Conservation (phyloP, 2,329 filamentous ascomycete genomes). For the Cercospora sp. region DNA sequence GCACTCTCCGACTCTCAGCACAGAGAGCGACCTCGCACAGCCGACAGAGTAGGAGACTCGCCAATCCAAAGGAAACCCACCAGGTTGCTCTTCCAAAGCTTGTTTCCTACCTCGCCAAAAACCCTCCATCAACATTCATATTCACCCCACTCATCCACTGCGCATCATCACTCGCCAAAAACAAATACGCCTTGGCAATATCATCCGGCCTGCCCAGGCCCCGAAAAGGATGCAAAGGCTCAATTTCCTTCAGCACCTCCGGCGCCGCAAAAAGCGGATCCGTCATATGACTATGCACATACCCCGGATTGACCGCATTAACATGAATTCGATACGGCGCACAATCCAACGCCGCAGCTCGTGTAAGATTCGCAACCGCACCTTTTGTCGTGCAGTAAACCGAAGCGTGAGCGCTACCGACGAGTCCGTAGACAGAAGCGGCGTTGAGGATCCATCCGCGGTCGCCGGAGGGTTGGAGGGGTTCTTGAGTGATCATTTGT, state of each 20-base stretch:
- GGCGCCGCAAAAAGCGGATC: constrained; percentile 17
- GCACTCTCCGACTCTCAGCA: no score
- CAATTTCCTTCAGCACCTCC: constrained; percentile 4
- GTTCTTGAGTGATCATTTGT: constrained; percentile 55
- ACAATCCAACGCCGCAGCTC: constrained; percentile 27
- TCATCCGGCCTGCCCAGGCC: constrained; percentile 24
- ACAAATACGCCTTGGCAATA: constrained; percentile 28
- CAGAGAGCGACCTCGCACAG: no score
- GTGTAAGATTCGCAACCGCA: constrained; percentile 26
- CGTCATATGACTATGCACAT: constrained; percentile 26
- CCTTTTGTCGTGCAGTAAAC: constrained; percentile 29
- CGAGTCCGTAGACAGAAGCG: constrained; percentile 46
- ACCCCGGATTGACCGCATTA: constrained; percentile 25
- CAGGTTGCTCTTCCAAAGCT: no score
- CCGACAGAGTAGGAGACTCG: no score
- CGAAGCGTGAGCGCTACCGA: constrained; percentile 31
- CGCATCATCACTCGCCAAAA: constrained; percentile 29
- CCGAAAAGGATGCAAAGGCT: constrained; percentile 22
- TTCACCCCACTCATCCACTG: constrained; percentile 27
- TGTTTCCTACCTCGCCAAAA: constrained; percentile 7
- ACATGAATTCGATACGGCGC: constrained; percentile 24
- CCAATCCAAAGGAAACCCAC: no score
- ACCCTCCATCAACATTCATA: constrained; percentile 21
- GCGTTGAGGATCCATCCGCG: constrained; percentile 55
- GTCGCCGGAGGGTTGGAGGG: constrained; percentile 39